Evolutionary conservation across 208 protist genomes (phyloP).

Genomic region (Wallacemonas sp.): DNA sequence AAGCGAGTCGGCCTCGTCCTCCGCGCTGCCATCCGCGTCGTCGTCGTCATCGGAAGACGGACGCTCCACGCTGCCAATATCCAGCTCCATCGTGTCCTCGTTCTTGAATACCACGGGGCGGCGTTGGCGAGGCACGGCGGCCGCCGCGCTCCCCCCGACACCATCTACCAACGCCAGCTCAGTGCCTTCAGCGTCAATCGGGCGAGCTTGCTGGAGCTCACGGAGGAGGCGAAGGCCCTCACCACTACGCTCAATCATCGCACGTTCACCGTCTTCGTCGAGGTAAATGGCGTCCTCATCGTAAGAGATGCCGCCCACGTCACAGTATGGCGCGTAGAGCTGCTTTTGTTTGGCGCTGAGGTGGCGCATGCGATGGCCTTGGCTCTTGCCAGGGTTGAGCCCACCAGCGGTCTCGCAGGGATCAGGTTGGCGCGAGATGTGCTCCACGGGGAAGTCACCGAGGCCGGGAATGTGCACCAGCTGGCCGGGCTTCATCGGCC

Average conservation of each 20-base stretch:
- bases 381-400: slow-evolving; percentile 10
- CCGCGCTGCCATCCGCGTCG: slow-evolving; percentile 35
- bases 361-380: slow-evolving; percentile 86
- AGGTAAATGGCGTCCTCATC: slow-evolving; percentile 99
- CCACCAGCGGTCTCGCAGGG: slow-evolving; percentile 91
- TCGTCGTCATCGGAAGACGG: slow-evolving; percentile 51
- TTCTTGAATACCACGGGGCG: slow-evolving; percentile 77
- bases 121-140: slow-evolving; percentile 42
- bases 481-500: slow-evolving; percentile 91
- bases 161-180: slow-evolving; percentile 58
- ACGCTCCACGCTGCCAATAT: slow-evolving; percentile 50
- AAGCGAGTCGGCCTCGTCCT: slow-evolving; percentile 21
- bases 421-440: slow-evolving; percentile 93
- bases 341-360: slow-evolving; percentile 94
- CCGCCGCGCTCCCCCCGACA: slow-evolving; percentile 58
- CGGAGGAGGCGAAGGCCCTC: slow-evolving; percentile 81
- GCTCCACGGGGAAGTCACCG: slow-evolving; percentile 95
- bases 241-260: slow-evolving; percentile 76
- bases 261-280: slow-evolving; percentile 82
- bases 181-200: slow-evolving; percentile 65
- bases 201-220: slow-evolving; percentile 72
- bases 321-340: slow-evolving; percentile 98
- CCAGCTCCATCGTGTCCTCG: slow-evolving; percentile 85
- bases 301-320: slow-evolving; percentile 98
- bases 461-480: slow-evolving; percentile 97